Evolutionary conservation across 225 moss, liverwort and hornwort species (phyloP), one percentile per base, ranked within the genome.

Genomic region (Climacium dendroides): DNA sequence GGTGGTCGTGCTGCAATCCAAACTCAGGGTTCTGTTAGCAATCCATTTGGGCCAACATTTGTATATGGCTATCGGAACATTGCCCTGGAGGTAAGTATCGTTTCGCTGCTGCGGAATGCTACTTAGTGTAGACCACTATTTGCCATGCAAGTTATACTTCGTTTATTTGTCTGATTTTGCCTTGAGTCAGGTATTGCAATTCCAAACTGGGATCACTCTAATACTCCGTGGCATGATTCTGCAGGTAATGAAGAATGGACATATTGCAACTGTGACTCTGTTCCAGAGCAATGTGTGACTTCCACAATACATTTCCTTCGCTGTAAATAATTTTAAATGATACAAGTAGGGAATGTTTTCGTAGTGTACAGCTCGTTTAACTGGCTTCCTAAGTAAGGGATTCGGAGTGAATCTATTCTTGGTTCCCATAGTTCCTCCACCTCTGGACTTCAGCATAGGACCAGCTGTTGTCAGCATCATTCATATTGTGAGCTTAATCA

Each of bases 1-100:
- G 98, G 97, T 82, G 98, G 98, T 83, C 98, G 96, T 89, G 98
- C 98, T 87, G 98, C 98, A 79, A 99, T 99, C 50, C 97, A 99
- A 92, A 96, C 98, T 17, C 98, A 99, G 90, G 98, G 97, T 65
- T 97, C 97, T 85, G 97, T 99, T 52, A 99, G 95, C 92, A 99
- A 99, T 86, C 98, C 97, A 69, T 99, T 99, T 88, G 98, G 98
- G 85, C 97, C 98, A 89, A 99, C 98, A 19, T 97, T 96, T 91
- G 98, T 99, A 55, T 99, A 99, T 86, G 98, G 98, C 83, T 99
- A 97, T 87, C 95, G 95, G 69, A 95, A 97, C 81, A 99, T 99
- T 83, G 96, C 97, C 48, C 85, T 99, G 81, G 98, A 99, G 95
- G 98, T 94, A 87, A 65, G 48, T 76, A 47, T 45, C 39, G 47